phyloP scores from a whole-genome alignment of 2,329 filamentous ascomycete genomes.

The Periglandula ipomoeae region DNA sequence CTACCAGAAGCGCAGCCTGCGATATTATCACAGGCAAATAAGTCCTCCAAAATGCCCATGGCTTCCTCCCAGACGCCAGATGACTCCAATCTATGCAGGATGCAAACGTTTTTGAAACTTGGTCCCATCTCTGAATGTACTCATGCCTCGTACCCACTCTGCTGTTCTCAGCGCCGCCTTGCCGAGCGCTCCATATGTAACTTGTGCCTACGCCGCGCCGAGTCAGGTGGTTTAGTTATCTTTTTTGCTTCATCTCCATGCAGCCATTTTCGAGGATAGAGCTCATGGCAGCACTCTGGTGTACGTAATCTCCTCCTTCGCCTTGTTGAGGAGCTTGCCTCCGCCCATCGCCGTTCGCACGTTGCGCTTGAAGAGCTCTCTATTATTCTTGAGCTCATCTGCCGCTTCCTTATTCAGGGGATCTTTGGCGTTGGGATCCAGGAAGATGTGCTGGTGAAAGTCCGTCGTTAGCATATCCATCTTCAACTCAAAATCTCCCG shows the following conservation, averaged over 20 bases:
- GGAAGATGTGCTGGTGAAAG: conserved; percentile 71
- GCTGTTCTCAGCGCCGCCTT: neutral
- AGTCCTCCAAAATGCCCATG: neutral
- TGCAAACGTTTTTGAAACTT: neutral
- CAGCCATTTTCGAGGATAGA: too few relatives aligned
- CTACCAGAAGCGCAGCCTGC: neutral
- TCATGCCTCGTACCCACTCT: neutral
- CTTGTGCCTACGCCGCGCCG: neutral
- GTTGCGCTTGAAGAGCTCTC: conserved; percentile 86
- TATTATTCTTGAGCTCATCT: conserved; percentile 76
- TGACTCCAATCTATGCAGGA: conserved; percentile 2
- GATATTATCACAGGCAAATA: neutral
- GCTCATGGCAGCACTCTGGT: conserved; percentile 67
- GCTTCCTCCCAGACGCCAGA: neutral
- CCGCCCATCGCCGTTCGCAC: conserved; percentile 78
- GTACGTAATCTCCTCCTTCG: conserved; percentile 54
- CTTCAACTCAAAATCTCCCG: neutral
- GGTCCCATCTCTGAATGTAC: neutral
- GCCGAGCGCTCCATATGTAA: neutral
- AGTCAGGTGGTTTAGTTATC: neutral
- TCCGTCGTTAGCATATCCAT: conserved; percentile 12
- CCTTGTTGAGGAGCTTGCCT: conserved; percentile 44
- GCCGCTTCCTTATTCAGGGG: conserved; percentile 98
- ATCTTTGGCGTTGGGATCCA: conserved; percentile 93
- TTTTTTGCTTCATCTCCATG: neutral